Base-by-base conservation (phyloP, 192 early-diverging fungal species). In the Backusella liffmaniae region DNA sequence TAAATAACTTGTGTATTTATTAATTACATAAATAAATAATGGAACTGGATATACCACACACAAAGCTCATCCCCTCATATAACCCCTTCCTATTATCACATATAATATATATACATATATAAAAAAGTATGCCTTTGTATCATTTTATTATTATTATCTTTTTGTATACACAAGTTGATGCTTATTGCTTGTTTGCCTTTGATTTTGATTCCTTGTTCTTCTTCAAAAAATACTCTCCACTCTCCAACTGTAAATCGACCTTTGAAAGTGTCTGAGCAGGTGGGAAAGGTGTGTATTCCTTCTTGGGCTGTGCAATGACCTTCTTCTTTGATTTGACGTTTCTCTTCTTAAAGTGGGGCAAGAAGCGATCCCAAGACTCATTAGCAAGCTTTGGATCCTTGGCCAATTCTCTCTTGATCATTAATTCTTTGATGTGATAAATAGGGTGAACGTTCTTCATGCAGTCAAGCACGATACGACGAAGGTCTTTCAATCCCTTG, bases 361-460 rank as follows among this genome's bases (percentile, higher is more conserved):
- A 85, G 84, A 99, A 99, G 26, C 98, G 86, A 72, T 99, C 98
- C 98, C 98, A 99, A 6, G 92, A 94, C 82, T 98, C 97, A 39
- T 92, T 88, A 16, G 92, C 92, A 74, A 99, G 83, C 71, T 97
- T 97, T 0, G 94, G 93, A 84, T 99, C 98, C 80, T 98, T 98
- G 16, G 97, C 95, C 62, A 99, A 82, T 82, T 99, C 98, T 59
- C 96, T 91, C 76, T 97, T 96, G 74, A 99, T 98, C 98, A 99
- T 99, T 46, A 99, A 81, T 82, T 97, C 96, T 84, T 97, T 97
- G 83, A 99, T 99, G 72, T 99, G 95, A 85, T 99, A 98, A 76
- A 99, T 97, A 36, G 98, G 98, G 83, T 99, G 98, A 49, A 98
- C 84, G 84, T 99, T 99, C 78, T 97, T 97, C 91, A 99, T 95